phyloP scores from a whole-genome alignment of 495 filamentous ascomycete genomes.

The Penicillium macrosclerotiorum region DNA sequence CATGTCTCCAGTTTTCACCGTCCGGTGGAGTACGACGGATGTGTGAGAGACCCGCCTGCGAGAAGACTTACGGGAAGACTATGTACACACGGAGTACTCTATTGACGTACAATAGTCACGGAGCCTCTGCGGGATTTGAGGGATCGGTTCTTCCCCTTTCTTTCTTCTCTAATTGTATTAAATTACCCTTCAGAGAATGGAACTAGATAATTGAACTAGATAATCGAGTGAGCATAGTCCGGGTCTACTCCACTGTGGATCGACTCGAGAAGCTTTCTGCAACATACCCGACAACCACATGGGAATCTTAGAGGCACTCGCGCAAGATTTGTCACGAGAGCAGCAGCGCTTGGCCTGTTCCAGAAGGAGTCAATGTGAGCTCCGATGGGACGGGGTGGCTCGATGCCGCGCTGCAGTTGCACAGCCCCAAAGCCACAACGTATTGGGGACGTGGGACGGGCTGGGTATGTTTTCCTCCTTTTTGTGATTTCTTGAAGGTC shows the following conservation, averaged over 20 bases:
- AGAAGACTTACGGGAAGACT: no score
- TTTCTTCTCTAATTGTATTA: no score
- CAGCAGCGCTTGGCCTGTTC: not conserved
- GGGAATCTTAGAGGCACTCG: constrained; percentile 1
- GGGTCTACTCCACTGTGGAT: constrained; percentile 8
- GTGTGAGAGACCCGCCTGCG: no score
- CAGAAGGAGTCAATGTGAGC: not conserved
- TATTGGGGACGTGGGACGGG: not conserved
- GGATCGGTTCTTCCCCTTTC: no score
- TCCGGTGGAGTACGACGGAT: no score
- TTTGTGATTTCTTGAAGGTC: not conserved
- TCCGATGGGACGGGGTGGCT: constrained; percentile 2
- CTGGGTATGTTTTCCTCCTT: not conserved
- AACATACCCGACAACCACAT: not conserved
- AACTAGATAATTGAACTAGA: not conserved
- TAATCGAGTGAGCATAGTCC: not conserved
- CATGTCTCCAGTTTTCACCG: no score
- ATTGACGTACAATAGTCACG: no score
- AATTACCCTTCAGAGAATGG: no score
- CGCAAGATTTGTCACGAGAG: constrained; percentile 6
- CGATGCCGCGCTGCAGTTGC: not conserved
- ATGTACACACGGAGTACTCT: no score
- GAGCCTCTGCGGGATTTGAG: no score
- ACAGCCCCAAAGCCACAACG: constrained; percentile 10
- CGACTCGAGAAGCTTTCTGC: not conserved